Percentiles rank a stretch among this genome's conserved stretches.
phyloP scores from a whole-genome alignment of 73 alveolate genomes.

The Paramecium biaurelia region DNA sequence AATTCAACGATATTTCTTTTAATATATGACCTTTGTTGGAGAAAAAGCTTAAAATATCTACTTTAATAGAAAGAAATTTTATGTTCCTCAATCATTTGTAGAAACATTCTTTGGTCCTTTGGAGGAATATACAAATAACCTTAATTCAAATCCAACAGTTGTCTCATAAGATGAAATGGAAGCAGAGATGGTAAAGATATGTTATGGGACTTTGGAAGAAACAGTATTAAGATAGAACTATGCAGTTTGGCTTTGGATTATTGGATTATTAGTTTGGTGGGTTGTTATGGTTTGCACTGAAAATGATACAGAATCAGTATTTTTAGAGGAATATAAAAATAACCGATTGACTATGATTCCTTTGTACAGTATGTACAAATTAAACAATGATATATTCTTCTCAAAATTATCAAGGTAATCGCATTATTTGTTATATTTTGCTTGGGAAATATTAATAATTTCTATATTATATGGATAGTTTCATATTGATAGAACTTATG shows the following conservation, averaged over 20 bases:
- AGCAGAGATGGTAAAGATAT: neutral
- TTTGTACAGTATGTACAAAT: neutral
- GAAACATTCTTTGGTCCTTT: neutral
- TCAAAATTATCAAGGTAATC: conserved; percentile 28
- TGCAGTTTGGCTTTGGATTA: conserved; percentile 46
- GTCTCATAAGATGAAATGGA: neutral
- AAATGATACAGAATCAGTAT: conserved; percentile 35
- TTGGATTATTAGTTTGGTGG: conserved; percentile 28
- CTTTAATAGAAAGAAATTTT: neutral
- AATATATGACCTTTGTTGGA: neutral
- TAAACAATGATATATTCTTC: conserved; percentile 15
- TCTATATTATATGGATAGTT: neutral
- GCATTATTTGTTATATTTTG: neutral
- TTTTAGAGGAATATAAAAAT: conserved; percentile 4
- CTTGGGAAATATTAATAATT: conserved; percentile 23
- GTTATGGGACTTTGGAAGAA: conserved; percentile 38
- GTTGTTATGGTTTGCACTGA: neutral
- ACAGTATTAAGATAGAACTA: conserved; percentile 22
- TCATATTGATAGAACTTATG: neutral
- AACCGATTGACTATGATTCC: conserved; percentile 28
- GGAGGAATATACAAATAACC: neutral
- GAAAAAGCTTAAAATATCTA: neutral
- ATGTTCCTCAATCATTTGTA: neutral
- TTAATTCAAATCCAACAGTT: neutral
- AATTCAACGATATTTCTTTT: neutral